Base-by-base conservation (phyloP, 164 flowering plant species). In the Liriodendron chinense region DNA sequence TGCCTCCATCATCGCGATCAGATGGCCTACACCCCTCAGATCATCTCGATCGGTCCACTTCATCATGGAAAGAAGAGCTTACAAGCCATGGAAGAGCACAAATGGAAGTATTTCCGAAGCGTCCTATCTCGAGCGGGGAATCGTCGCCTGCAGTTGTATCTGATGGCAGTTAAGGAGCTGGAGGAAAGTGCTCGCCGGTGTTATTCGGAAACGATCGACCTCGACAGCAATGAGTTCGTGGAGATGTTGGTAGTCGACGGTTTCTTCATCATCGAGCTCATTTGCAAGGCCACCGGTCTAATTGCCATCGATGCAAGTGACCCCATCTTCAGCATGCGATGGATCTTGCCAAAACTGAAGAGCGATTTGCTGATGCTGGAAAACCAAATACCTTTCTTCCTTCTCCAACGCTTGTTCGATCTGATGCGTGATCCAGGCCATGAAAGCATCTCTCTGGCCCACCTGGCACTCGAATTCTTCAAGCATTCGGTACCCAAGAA, bases 351-450 rank as follows among this genome's bases (percentile, higher is more conserved):
- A 4, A 10, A 9, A 7, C 34, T 74, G 6, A 49, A n/a, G 22
- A 24, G 13, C 4, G 76, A 74, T 18, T 26, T 74, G 50, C 70
- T 74, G 13, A 25, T 65, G 34, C 70, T 74, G 3, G 76, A 74
- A 22, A 65, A 74, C 69, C 76, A 74, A 49, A 66, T 74, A 5
- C 76, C 76, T 2, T 74, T 74, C 57, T 74, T 49, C 50, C 20
- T 66, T 53, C 70, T 74, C 10, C 56, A 74, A 20, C 4, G 23
- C 13, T 25, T 74, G 53, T 65, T 21, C 4, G 69, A 25, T 8
- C 47, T 66, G 23, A 16, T 24, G 16, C 12, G 18, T 7, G 20
- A 14, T 12, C 34, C 69, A 3, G 25, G 21, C 16, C 20, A 34
- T 34, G 43, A 4, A 34, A 47, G 47, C 7, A 25, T 28, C 69